Evolutionary conservation across 2,329 filamentous ascomycete species (phyloP).

Genomic region (Colletotrichum lindemuthianum): DNA sequence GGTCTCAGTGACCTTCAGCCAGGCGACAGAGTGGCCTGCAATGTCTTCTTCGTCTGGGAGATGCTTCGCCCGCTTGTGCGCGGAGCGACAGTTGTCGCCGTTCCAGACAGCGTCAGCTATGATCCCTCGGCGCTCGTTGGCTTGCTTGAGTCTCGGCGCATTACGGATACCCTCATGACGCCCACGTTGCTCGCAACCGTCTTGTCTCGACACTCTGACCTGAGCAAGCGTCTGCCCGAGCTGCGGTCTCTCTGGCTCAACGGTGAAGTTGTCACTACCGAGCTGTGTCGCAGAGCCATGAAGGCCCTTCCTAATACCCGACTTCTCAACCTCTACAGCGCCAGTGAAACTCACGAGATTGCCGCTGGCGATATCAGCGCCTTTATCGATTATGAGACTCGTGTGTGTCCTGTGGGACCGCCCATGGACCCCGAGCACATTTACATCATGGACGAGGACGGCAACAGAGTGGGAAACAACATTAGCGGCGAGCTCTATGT

Average conservation of each 20-base stretch:
- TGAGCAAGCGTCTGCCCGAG: conserved; percentile 71
- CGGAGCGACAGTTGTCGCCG: conserved; percentile 78
- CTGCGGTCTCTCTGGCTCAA: conserved; percentile 82
- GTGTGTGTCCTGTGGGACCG: conserved; percentile 79
- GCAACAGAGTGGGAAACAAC: conserved; percentile 70
- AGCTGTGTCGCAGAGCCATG: conserved; percentile 75
- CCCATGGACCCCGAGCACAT: conserved; percentile 74
- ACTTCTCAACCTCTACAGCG: conserved; percentile 83
- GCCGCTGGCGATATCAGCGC: conserved; percentile 79
- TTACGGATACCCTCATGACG: conserved; percentile 87
- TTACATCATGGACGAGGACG: conserved; percentile 78
- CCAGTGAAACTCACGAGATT: conserved; percentile 84
- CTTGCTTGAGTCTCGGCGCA: conserved; percentile 69
- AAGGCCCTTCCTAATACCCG: conserved; percentile 74
- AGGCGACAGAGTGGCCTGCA: conserved; percentile 84
- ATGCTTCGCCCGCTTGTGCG: conserved; percentile 80
- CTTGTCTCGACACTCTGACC: conserved; percentile 73
- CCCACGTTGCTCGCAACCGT: conserved; percentile 81
- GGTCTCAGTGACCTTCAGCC: conserved; percentile 73
- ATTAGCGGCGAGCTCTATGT: conserved; percentile 78
- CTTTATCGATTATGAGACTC: conserved; percentile 70
- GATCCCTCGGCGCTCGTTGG: conserved; percentile 80
- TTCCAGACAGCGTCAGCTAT: conserved; percentile 81
- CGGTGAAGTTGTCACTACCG: conserved; percentile 83
- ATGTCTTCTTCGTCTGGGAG: conserved; percentile 90